Conservation (phyloP, 1,284 basidiomycete genomes). For the Stereum hirsutum region DNA sequence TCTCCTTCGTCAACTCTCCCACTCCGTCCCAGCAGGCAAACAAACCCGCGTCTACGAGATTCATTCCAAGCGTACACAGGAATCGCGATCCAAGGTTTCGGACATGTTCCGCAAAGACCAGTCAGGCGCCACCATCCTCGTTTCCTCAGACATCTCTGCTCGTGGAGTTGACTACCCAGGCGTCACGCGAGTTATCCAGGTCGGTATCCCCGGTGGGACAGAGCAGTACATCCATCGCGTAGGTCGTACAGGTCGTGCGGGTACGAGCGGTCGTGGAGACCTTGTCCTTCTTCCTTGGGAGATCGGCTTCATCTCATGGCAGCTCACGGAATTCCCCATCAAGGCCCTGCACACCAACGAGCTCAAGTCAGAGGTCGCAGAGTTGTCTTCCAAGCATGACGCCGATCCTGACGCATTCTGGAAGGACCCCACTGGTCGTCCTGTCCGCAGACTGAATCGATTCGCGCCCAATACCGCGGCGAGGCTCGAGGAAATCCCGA, state of each 20-base stretch:
- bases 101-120: slow-evolving; percentile 59
- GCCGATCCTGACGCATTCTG: slow-evolving; percentile 26
- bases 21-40: slow-evolving; percentile 32
- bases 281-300: slow-evolving; percentile 85
- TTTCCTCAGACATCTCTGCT: slow-evolving; percentile 88
- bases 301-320: slow-evolving; percentile 56
- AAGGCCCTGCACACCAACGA: slow-evolving; percentile 47
- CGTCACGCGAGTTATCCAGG: slow-evolving; percentile 90
- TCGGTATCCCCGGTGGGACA: slow-evolving; percentile 66
- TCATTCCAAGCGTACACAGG: slow-evolving; percentile 76
- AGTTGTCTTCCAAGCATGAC: slow-evolving; percentile 45
- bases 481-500: slow-evolving; percentile 26
- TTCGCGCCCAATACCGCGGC: slow-evolving; percentile 1
- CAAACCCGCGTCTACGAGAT: slow-evolving; percentile 70
- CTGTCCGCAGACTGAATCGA: not conserved
- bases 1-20: slow-evolving; percentile 45
- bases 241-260: slow-evolving; percentile 83
- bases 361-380: slow-evolving; percentile 39
- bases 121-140: slow-evolving; percentile 57
- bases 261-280: slow-evolving; percentile 74
- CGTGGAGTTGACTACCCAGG: slow-evolving; percentile 87
- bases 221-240: slow-evolving; percentile 91
- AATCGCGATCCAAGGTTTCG: slow-evolving; percentile 55
- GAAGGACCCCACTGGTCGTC: not conserved
- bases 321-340: slow-evolving; percentile 67